A percentile compares a stretch with the other conserved stretches of the same genome.
Evolutionary conservation across 2,329 filamentous ascomycete species (phyloP).

Genomic region (Colletotrichum horii): DNA sequence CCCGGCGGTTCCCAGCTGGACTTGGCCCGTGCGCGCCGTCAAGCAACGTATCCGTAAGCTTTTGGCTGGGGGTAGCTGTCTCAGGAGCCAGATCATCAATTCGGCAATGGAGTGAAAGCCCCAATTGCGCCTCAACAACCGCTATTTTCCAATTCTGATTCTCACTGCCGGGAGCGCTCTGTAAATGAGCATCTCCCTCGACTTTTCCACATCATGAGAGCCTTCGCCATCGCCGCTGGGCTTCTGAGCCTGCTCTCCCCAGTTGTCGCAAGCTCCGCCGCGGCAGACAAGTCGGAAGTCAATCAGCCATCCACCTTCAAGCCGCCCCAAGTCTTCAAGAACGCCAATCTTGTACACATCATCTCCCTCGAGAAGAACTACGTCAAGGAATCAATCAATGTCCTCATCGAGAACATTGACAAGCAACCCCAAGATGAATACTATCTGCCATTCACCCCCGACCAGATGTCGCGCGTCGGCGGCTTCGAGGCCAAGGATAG

Average conservation of each 20-base stretch:
- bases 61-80: constrained; percentile 32
- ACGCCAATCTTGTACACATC: constrained; percentile 87
- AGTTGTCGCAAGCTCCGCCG: constrained; percentile 42
- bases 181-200: constrained; percentile 30
- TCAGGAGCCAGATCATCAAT: constrained; percentile 26
- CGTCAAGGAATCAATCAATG: constrained; percentile 87
- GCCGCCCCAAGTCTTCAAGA: constrained; percentile 91
- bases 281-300: constrained; percentile 53
- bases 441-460: constrained; percentile 83
- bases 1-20: not conserved
- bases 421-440: constrained; percentile 84
- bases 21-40: constrained; percentile 24
- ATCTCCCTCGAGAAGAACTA: constrained; percentile 95
- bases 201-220: constrained; percentile 46
- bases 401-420: constrained; percentile 90
- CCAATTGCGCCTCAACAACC: constrained; percentile 21
- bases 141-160: constrained; percentile 12
- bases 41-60: constrained; percentile 40
- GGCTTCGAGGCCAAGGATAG: constrained; percentile 92
- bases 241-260: constrained; percentile 63
- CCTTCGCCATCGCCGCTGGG: constrained; percentile 58
- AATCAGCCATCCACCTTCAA: constrained; percentile 72
- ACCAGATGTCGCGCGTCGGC: constrained; percentile 78
- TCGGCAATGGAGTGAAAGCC: constrained; percentile 24
- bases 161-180: constrained; percentile 23